Base-by-base conservation (phyloP, 148 eudicot genomes). In the Rhododendron ovatum region DNA sequence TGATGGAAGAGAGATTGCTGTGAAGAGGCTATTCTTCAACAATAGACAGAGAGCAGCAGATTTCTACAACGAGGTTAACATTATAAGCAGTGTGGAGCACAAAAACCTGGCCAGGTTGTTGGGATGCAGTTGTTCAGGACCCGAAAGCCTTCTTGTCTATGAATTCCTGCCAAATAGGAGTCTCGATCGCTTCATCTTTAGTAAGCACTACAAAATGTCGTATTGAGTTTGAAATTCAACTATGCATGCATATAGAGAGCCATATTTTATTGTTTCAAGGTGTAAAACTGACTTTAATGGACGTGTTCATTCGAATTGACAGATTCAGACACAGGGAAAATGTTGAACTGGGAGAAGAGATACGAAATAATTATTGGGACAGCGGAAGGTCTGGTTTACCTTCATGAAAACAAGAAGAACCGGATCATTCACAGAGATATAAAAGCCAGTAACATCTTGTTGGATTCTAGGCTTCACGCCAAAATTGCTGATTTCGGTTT, bases 1-100 rank as follows among this genome's bases (percentile, higher is more conserved):
- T 5, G 95, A 92, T 90, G 94, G 96, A 37, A 91, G 95, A 89
- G 94, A 94, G 84, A 94, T 92, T 33, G 93, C 94, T 17, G 91
- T 92, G 74, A 92, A 92, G 88, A 92, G 96, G 89, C 92, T 91
- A 71, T 94, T 91, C 95, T 91, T 86, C 17, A 93, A 91, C 88
- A 92, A 90, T 83, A 91, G 82, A 50, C 93, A 89, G 85, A 89
- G 93, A 89, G 94, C 93, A 79, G 93, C 91, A 78, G 95, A 92
- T 88, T 94, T 94, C 89, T 91, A 91, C 86, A 94, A 91, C 11
- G 93, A 94, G 88, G 92, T 91, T 47, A 94, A 92, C 88, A 91
- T 89, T n/a, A 92, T 94, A 73, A 91, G 93, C 89, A 90, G 91
- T 30, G 90, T 91, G n/a, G 91, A 92, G 71, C 95, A 94, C 87